A percentile compares a stretch with the other conserved stretches of the same genome.
These are phyloP conservation scores for Ceratocystis lukuohia DNA, from an alignment of 2,329 filamentous ascomycete genomes.

Conservation along the genomic window DNA sequence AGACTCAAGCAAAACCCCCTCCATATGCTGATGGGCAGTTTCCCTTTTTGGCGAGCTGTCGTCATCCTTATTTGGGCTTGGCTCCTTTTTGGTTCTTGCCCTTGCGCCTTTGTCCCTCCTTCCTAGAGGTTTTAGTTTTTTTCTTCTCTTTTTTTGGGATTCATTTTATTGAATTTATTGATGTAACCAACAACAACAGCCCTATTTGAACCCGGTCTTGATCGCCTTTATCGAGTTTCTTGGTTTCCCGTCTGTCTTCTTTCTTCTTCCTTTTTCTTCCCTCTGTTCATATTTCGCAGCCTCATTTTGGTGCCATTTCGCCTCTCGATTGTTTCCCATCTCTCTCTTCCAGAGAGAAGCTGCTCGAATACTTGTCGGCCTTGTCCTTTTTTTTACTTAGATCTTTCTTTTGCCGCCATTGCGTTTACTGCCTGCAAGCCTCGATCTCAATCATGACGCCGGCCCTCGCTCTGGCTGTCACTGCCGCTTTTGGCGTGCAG, in stretches of 20 bases:
- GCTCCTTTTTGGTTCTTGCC: background rate
- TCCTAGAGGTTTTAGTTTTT: background rate
- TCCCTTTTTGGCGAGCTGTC: background rate
- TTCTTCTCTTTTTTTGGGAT: background rate
- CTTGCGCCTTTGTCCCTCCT: background rate
- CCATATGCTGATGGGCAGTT: background rate
- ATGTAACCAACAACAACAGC: too few relatives aligned
- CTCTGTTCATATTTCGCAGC: background rate
- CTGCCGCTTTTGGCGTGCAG: conserved; percentile 11
- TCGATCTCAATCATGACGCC: conserved; percentile 7
- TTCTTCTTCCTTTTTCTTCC: background rate
- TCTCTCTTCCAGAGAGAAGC: background rate
- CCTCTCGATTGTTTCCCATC: background rate
- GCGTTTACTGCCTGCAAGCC: background rate
- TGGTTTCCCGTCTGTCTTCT: background rate
- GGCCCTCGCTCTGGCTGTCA: conserved; percentile 8
- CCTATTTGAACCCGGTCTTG: background rate
- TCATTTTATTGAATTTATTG: background rate
- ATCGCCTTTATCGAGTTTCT: background rate
- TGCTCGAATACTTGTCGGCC: background rate
- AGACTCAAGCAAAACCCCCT: background rate
- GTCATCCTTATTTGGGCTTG: background rate
- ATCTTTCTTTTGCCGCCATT: background rate
- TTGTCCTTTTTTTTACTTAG: background rate
- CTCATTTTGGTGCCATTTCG: background rate